These are phyloP conservation scores for Diplodia seriata DNA, from an alignment of 2,329 filamentous ascomycete species.

Conservation along the genomic window DNA sequence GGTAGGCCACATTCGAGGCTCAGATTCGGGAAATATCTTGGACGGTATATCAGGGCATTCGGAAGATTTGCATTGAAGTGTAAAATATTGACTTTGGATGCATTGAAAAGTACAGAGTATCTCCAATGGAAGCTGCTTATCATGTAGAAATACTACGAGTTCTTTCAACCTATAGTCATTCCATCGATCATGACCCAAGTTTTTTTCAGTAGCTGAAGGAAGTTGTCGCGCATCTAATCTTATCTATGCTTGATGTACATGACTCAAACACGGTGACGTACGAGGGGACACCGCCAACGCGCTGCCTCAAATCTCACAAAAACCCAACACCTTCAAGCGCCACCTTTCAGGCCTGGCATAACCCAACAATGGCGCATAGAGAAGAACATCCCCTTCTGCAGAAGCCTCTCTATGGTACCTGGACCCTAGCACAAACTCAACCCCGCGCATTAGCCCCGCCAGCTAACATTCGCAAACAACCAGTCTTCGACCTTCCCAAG, in stretches of 20 bases:
- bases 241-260: constrained; percentile 2
- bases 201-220: background rate
- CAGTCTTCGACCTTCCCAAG: constrained; percentile 82
- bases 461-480: constrained; percentile 34
- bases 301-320: background rate
- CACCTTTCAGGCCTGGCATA: background rate
- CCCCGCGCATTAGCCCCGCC: background rate
- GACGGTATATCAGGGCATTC: background rate
- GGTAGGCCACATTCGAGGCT: background rate
- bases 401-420: constrained; percentile 49
- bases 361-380: constrained; percentile 33
- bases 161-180: background rate
- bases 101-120: background rate
- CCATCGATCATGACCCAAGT: too few species aligned
- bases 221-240: constrained; percentile 9
- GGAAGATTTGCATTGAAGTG: background rate
- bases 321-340: background rate
- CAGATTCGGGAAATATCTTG: background rate
- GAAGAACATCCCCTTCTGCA: constrained; percentile 41
- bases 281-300: constrained; percentile 5
- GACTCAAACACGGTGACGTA: constrained; percentile 25
- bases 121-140: background rate
- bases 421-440: background rate
- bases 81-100: background rate
- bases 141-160: background rate